phyloP scores from a whole-genome alignment of 148 eudicot species.

The Cornus controversa region DNA sequence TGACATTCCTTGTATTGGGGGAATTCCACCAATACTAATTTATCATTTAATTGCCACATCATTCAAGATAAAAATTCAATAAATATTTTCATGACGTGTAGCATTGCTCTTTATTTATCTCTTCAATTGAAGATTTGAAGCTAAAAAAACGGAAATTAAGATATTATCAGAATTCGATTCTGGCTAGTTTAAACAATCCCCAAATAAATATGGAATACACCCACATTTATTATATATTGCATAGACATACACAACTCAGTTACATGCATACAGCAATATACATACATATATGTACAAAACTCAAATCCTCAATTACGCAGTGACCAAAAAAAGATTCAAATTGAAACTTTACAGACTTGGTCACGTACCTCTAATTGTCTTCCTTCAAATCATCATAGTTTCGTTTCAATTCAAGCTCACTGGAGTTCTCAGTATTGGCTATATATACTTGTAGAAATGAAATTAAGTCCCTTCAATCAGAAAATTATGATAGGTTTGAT shows the following conservation, averaged over 20 bases:
- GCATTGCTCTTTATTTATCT: no score
- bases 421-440: background rate
- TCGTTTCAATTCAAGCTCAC: background rate
- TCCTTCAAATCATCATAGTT: background rate
- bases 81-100: no score
- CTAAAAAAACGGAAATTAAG: conserved; percentile 11
- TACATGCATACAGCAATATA: background rate
- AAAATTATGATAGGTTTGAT: background rate
- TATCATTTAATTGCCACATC: no score
- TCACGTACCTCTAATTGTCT: background rate
- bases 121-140: conserved; percentile 8
- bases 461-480: background rate
- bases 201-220: background rate
- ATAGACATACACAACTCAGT: background rate
- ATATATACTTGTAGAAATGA: background rate
- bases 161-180: background rate
- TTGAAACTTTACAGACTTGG: background rate
- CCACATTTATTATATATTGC: no score
- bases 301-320: no score
- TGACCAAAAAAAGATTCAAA: background rate
- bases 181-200: background rate
- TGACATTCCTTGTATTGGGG: no score
- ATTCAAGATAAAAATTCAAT: no score
- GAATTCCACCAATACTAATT: no score
- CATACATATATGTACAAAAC: no score